Percentiles rank a stretch among this genome's conserved stretches.
Evolutionary conservation across 768 basidiomycete species (phyloP).

Genomic region (Tulasnella calospora): DNA sequence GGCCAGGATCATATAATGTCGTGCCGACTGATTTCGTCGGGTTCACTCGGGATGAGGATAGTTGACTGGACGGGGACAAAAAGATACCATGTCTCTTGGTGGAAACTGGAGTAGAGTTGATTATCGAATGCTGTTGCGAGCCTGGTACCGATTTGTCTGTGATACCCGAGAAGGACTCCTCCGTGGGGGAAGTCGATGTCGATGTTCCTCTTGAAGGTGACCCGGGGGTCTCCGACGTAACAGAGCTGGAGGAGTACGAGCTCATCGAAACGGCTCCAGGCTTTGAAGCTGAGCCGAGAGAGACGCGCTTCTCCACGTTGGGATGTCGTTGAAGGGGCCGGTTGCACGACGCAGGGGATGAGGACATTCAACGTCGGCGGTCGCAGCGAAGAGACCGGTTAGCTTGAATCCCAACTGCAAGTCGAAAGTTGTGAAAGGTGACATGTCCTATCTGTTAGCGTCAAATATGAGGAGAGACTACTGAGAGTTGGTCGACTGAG

Average conservation of each 20-base stretch:
- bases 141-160: not conserved
- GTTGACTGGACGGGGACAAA: slow-evolving; percentile 9
- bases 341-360: not conserved
- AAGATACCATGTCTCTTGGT: slow-evolving; percentile 10
- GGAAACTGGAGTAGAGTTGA: not conserved
- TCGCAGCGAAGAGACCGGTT: not conserved
- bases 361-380: not conserved
- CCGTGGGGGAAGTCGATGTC: not conserved
- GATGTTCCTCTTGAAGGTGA: not conserved
- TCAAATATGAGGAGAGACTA: not conserved
- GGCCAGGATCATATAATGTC: slow-evolving; percentile 3
- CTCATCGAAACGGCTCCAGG: not conserved
- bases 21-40: not conserved
- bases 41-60: not conserved
- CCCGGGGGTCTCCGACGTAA: not conserved
- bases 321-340: not conserved
- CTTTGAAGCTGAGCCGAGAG: not conserved
- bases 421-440: not conserved
- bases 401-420: not conserved
- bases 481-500: slow-evolving; percentile 2
- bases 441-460: slow-evolving; percentile 10
- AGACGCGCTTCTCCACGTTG: slow-evolving; percentile 11
- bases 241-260: not conserved
- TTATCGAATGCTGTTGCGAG: not conserved
- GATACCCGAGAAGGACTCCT: not conserved